These are phyloP conservation scores for Cryptococcus amylolentus DNA, from an alignment of 1,284 basidiomycete genomes.

Conservation along the genomic window DNA sequence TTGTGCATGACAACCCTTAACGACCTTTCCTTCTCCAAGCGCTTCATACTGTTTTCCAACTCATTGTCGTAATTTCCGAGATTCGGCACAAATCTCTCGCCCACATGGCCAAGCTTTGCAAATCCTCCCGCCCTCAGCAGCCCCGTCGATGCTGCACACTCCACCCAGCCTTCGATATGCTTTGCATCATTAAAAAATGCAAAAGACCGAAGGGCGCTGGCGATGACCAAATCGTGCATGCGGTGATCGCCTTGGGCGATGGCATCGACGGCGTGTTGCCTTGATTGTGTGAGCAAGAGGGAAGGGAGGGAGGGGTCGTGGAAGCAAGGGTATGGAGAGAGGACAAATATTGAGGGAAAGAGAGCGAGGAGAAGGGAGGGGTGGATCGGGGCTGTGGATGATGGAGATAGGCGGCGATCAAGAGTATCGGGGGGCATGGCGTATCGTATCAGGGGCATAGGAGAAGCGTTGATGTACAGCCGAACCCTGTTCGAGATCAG, in stretches of 20 bases:
- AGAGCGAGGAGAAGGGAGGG: slow-evolving; percentile 33
- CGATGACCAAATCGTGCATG: slow-evolving; percentile 37
- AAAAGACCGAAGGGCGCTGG: slow-evolving; percentile 24
- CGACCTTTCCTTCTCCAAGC: slow-evolving; percentile 18
- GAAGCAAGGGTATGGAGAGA: slow-evolving; percentile 21
- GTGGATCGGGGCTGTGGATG: slow-evolving; percentile 26
- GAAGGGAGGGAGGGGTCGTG: slow-evolving; percentile 10
- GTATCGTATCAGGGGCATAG: slow-evolving; percentile 12
- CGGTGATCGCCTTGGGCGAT: slow-evolving; percentile 30
- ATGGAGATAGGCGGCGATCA: slow-evolving; percentile 21
- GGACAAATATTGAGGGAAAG: slow-evolving; percentile 22
- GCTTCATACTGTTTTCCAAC: slow-evolving; percentile 4
- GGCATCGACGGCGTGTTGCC: slow-evolving; percentile 19
- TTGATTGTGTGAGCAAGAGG: slow-evolving; percentile 23
- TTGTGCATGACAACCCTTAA: slow-evolving; percentile 24
- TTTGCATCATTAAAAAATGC: slow-evolving; percentile 24
- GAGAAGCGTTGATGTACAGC: slow-evolving; percentile 18
- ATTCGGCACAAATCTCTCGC: slow-evolving; percentile 19
- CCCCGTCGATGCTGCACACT: slow-evolving; percentile 18
- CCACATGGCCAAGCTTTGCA: slow-evolving; percentile 30
- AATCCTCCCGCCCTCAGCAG: slow-evolving; percentile 33
- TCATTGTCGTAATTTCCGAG: background rate
- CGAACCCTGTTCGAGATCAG: slow-evolving; percentile 21
- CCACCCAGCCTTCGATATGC: slow-evolving; percentile 41
- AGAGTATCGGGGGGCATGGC: slow-evolving; percentile 27